Percentiles rank a stretch among this genome's conserved stretches.
phyloP scores from a whole-genome alignment of 164 flowering plant species.

The Paratinospora sagittata region DNA sequence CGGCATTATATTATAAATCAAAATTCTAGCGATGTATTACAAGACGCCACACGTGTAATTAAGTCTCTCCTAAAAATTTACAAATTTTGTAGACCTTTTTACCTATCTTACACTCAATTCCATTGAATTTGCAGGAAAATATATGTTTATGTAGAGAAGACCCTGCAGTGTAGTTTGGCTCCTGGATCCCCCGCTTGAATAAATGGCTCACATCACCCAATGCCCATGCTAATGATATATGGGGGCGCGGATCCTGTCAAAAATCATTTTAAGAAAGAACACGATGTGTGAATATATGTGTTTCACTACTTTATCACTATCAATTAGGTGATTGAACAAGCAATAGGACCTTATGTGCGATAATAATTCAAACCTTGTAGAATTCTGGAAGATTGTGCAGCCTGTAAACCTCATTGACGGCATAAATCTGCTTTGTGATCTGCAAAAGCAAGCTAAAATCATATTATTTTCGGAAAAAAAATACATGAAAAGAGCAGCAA shows the following conservation, averaged over 20 bases:
- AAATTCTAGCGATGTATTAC: not conserved
- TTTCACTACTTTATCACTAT: not conserved
- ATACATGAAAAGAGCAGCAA: not conserved
- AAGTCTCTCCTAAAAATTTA: conserved; percentile 27
- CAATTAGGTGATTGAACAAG: not conserved
- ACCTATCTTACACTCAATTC: conserved; percentile 80
- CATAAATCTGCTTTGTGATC: conserved; percentile 72
- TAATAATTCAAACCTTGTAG: conserved; percentile 48
- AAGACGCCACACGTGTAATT: not conserved
- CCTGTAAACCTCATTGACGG: conserved; percentile 72
- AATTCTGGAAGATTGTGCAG: conserved; percentile 93
- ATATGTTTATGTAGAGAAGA: conserved; percentile 27
- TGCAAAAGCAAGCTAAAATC: conserved; percentile 30
- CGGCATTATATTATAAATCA: too few species aligned
- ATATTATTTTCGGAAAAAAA: not conserved
- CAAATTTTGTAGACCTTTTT: conserved; percentile 56
- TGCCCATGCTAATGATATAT: conserved; percentile 91
- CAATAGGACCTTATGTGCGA: not conserved
- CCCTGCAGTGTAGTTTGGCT: conserved; percentile 25
- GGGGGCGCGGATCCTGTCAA: conserved; percentile 87
- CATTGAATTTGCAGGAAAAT: conserved; percentile 54
- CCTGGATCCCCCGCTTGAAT: conserved; percentile 42
- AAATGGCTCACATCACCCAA: conserved; percentile 54
- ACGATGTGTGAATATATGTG: not conserved
- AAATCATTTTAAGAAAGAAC: not conserved